A percentile compares a stretch with the other conserved stretches of the same genome.
These are phyloP conservation scores for Lactifluus piperatus DNA, from an alignment of 768 basidiomycete genomes.

Conservation along the genomic window DNA sequence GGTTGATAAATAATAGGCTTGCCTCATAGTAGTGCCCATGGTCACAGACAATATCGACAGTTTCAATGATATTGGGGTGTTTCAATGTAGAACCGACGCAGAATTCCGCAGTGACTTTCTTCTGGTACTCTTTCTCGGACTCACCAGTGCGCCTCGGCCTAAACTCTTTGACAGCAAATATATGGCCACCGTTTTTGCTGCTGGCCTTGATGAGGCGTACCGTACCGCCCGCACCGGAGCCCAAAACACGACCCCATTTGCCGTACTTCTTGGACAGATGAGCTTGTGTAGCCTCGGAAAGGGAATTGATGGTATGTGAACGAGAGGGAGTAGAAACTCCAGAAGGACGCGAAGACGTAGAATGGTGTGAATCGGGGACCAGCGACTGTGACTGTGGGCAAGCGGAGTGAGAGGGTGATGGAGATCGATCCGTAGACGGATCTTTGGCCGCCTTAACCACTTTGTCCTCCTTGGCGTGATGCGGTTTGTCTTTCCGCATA, in stretches of 20 bases:
- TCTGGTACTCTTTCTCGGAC: conserved; percentile 95
- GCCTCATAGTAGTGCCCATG: conserved; percentile 99
- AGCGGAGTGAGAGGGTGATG: conserved; percentile 23
- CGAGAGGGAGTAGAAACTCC: conserved; percentile 11
- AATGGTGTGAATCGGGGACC: conserved; percentile 1
- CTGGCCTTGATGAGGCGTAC: conserved; percentile 90
- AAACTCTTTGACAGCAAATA: conserved; percentile 98
- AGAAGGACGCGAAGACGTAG: conserved; percentile 5
- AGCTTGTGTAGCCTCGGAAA: conserved; percentile 77
- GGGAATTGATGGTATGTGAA: conserved; percentile 42
- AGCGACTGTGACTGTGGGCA: not conserved
- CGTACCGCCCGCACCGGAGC: conserved; percentile 96
- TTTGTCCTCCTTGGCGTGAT: conserved; percentile 25
- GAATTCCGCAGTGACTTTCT: conserved; percentile 98
- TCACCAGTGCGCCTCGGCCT: conserved; percentile 83
- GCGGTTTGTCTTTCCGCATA: conserved; percentile 28
- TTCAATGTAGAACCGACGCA: conserved; percentile 93
- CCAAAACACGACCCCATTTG: conserved; percentile 94
- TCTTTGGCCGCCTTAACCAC: conserved; percentile 3
- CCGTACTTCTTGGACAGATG: conserved; percentile 98
- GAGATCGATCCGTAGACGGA: conserved; percentile 18
- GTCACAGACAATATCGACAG: conserved; percentile 96
- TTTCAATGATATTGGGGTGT: conserved; percentile 95
- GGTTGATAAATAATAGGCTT: conserved; percentile 21
- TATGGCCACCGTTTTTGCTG: conserved; percentile 69